These are phyloP conservation scores for Botryosphaeria agaves DNA, from an alignment of 2,329 filamentous ascomycete species.

Conservation along the genomic window DNA sequence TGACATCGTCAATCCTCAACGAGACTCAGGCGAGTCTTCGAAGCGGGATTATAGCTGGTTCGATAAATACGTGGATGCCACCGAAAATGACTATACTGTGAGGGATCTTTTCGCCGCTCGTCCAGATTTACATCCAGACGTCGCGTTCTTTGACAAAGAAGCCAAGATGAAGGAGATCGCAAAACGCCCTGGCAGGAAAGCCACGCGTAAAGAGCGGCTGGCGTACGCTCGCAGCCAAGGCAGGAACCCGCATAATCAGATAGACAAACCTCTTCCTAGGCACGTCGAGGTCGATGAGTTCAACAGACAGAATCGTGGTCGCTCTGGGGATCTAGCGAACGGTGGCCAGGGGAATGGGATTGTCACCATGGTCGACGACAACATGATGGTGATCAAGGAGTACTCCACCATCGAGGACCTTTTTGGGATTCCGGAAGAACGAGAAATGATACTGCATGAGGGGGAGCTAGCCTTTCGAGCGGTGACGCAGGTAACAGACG, in stretches of 20 bases:
- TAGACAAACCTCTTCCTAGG: neutral
- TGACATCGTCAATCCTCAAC: neutral
- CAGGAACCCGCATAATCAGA: neutral
- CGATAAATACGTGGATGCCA: too few relatives aligned
- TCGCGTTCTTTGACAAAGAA: conserved; percentile 23
- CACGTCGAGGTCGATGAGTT: neutral
- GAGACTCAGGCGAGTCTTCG: too few relatives aligned
- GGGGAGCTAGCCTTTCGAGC: conserved; percentile 8
- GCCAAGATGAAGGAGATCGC: conserved; percentile 39
- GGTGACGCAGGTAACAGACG: conserved; percentile 2
- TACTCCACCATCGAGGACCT: conserved; percentile 7
- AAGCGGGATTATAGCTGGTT: too few relatives aligned
- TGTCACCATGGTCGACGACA: neutral
- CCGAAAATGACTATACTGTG: conserved; percentile 3
- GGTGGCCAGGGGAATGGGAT: neutral
- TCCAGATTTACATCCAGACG: conserved; percentile 8
- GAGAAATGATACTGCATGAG: conserved; percentile 8
- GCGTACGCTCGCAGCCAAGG: neutral
- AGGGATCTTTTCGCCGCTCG: conserved; percentile 8
- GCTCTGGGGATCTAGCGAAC: neutral
- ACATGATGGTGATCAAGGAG: neutral
- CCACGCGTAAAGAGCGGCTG: conserved; percentile 9
- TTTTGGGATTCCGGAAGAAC: conserved; percentile 6
- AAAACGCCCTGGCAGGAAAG: conserved; percentile 18
- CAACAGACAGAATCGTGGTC: too few relatives aligned